Conservation (phyloP, 768 basidiomycete genomes). For the Boletus reticulatus region DNA sequence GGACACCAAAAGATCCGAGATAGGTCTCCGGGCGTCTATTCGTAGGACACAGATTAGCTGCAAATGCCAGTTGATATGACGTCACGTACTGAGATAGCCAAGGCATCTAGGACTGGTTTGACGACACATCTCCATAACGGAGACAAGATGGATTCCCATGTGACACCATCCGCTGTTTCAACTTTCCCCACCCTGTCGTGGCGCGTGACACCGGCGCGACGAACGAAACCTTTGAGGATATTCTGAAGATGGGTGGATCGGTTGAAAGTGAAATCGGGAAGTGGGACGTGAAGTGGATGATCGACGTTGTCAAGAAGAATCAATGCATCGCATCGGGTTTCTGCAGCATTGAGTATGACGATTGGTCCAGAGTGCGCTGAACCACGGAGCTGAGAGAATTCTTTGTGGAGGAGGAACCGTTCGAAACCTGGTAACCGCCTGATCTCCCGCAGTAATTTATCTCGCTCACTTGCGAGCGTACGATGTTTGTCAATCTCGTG, state of each 20-base stretch:
- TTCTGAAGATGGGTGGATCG: background rate
- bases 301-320: background rate
- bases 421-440: conserved; percentile 1
- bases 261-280: background rate
- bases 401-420: background rate
- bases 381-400: background rate
- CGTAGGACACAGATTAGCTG: no score
- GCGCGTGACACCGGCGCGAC: background rate
- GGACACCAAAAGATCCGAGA: no score
- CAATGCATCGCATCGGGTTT: background rate
- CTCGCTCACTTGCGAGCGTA: background rate
- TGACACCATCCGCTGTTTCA: background rate
- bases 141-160: background rate
- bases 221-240: background rate
- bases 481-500: background rate
- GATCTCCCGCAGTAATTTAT: background rate
- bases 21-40: no score
- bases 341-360: background rate
- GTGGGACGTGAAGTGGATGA: background rate
- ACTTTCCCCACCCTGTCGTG: background rate
- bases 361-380: no score
- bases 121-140: background rate
- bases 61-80: no score
- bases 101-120: background rate
- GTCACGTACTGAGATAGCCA: no score